Evolutionary conservation across 306 rosid genomes (phyloP).

Genomic region (Cicer arietinum): DNA sequence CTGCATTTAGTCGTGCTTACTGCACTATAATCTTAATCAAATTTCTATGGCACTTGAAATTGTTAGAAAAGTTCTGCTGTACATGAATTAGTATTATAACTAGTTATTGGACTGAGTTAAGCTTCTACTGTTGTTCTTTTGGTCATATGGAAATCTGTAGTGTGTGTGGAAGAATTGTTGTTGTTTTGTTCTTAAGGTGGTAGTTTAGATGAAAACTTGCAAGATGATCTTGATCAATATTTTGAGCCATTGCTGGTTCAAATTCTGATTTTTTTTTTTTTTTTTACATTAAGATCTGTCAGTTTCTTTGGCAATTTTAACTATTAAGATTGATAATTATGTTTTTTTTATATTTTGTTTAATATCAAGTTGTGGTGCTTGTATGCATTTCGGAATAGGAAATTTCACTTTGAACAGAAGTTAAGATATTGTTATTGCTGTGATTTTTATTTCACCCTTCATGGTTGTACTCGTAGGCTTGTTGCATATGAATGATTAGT

Average conservation of each 20-base stretch:
- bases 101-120: background rate
- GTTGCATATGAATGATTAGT: conserved; percentile 6
- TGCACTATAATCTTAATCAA: conserved; percentile 11
- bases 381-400: conserved; percentile 8
- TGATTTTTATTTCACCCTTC: conserved; percentile 19
- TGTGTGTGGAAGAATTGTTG: background rate
- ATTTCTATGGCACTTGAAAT: background rate
- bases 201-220: conserved; percentile 3
- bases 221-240: conserved; percentile 8
- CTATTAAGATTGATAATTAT: background rate
- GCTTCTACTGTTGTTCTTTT: background rate
- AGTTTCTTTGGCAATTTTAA: background rate
- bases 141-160: background rate
- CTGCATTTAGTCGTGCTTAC: background rate
- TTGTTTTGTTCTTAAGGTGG: conserved; percentile 16
- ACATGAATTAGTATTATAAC: background rate
- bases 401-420: background rate
- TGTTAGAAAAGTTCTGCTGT: background rate
- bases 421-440: conserved; percentile 8
- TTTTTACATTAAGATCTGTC: conserved; percentile 2
- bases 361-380: background rate
- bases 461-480: background rate
- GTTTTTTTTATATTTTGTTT: background rate
- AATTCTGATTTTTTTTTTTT: conserved; percentile 1
- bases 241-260: background rate